These are phyloP conservation scores for Phytophthora lateralis DNA, from an alignment of 352 stramenopile species.

Conservation along the genomic window DNA sequence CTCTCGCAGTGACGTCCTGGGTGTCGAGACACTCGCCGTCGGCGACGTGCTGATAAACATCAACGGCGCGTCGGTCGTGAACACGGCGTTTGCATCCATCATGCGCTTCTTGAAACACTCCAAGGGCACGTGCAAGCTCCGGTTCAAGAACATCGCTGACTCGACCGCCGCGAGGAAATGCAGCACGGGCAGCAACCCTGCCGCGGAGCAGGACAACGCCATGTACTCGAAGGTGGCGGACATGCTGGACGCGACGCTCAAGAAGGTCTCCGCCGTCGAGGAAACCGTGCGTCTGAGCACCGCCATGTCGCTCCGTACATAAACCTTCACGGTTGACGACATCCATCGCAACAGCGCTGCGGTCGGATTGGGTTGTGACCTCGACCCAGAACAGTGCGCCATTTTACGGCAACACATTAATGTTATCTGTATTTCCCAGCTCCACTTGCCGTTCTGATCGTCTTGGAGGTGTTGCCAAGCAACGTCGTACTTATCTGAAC, in stretches of 20 bases:
- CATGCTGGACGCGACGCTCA: slow-evolving; percentile 75
- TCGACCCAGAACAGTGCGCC: slow-evolving; percentile 3
- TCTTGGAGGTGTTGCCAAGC: no score
- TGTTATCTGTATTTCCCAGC: slow-evolving; percentile 8
- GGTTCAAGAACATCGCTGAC: slow-evolving; percentile 46
- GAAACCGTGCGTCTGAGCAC: slow-evolving; percentile 78
- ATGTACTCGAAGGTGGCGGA: slow-evolving; percentile 73
- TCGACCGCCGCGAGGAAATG: slow-evolving; percentile 23
- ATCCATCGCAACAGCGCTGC: not conserved
- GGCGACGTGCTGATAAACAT: slow-evolving; percentile 80
- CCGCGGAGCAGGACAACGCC: slow-evolving; percentile 40
- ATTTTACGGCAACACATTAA: slow-evolving; percentile 9
- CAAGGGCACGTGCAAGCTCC: slow-evolving; percentile 79
- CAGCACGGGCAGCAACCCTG: slow-evolving; percentile 39
- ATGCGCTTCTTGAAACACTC: slow-evolving; percentile 81
- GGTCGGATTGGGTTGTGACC: slow-evolving; percentile 6
- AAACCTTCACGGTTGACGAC: not conserved
- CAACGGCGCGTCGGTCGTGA: slow-evolving; percentile 67
- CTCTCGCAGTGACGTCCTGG: slow-evolving; percentile 73
- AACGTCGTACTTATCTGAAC: slow-evolving; percentile 14
- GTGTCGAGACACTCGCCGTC: slow-evolving; percentile 56
- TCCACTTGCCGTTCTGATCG: not conserved
- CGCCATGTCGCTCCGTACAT: slow-evolving; percentile 73
- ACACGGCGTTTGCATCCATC: slow-evolving; percentile 66
- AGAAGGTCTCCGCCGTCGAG: slow-evolving; percentile 76